Evolutionary conservation across 805 yeast genomes (phyloP).

Genomic region (Metschnikowia continentalis): DNA sequence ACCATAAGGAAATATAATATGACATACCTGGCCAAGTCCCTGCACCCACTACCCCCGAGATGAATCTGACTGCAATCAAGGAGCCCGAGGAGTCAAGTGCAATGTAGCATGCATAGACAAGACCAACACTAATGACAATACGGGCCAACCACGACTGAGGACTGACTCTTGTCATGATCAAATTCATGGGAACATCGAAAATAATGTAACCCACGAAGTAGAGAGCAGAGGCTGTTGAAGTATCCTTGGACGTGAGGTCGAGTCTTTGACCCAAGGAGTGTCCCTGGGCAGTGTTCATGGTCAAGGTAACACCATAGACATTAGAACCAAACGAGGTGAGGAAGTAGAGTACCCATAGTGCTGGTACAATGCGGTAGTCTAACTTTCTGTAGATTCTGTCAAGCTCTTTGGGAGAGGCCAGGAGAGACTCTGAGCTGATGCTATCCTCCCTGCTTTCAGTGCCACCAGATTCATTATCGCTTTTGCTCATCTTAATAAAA

Average conservation of each 20-base stretch:
- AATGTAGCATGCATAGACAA: slow-evolving; percentile 71
- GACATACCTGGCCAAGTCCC: slow-evolving; percentile 92
- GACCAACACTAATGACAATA: slow-evolving; percentile 71
- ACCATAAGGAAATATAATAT: slow-evolving; percentile 79
- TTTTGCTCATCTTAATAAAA: background rate
- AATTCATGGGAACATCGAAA: slow-evolving; percentile 85
- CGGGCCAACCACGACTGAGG: slow-evolving; percentile 85
- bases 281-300: slow-evolving; percentile 63
- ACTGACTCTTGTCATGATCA: slow-evolving; percentile 74
- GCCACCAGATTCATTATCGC: background rate
- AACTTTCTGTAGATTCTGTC: slow-evolving; percentile 57
- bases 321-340: slow-evolving; percentile 73
- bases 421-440: slow-evolving; percentile 3
- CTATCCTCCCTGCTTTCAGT: slow-evolving; percentile 11
- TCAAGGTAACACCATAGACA: slow-evolving; percentile 73
- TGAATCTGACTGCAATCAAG: slow-evolving; percentile 64
- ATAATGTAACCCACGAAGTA: slow-evolving; percentile 80
- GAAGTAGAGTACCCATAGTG: slow-evolving; percentile 75
- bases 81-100: slow-evolving; percentile 56
- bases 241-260: slow-evolving; percentile 49
- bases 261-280: slow-evolving; percentile 59
- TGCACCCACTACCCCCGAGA: slow-evolving; percentile 75
- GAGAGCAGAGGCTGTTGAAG: slow-evolving; percentile 72
- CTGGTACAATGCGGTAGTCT: slow-evolving; percentile 73
- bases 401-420: slow-evolving; percentile 23